phyloP scores from a whole-genome alignment of 108 stramenopile species.

The Pseudonitzschia delicatissima region DNA sequence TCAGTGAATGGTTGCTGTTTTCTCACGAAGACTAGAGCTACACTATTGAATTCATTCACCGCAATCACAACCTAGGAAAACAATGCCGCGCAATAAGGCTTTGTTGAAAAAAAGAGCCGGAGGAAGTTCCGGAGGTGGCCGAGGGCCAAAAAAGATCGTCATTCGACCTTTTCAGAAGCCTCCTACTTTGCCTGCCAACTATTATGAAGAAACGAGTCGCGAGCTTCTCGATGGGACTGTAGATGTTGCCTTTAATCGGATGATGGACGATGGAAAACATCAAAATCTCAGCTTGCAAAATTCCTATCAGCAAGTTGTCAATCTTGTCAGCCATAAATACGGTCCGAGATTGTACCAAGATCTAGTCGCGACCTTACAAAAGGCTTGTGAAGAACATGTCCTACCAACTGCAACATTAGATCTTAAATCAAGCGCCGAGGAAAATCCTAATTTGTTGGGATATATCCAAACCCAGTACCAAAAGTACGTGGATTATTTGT shows the following conservation, averaged over 20 bases:
- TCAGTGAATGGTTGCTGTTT: too few relatives aligned
- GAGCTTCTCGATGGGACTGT: slow-evolving; percentile 48
- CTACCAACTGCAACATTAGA: slow-evolving; percentile 21
- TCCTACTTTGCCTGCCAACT: slow-evolving; percentile 65
- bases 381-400: slow-evolving; percentile 49
- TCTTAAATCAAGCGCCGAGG: background rate
- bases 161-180: slow-evolving; percentile 79
- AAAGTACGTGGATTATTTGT: slow-evolving; percentile 45
- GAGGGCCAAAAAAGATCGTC: slow-evolving; percentile 43
- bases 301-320: slow-evolving; percentile 68
- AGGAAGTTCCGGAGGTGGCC: slow-evolving; percentile 15
- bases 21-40: too few relatives aligned
- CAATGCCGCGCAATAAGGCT: slow-evolving; percentile 35
- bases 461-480: slow-evolving; percentile 40
- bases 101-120: slow-evolving; percentile 31
- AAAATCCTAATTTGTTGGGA: slow-evolving; percentile 23
- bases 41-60: too few relatives aligned
- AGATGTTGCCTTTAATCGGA: slow-evolving; percentile 16
- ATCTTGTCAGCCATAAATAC: slow-evolving; percentile 67
- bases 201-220: slow-evolving; percentile 55
- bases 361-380: slow-evolving; percentile 45
- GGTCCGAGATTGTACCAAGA: slow-evolving; percentile 68
- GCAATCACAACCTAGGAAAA: too few relatives aligned
- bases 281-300: slow-evolving; percentile 47
- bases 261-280: background rate